These are phyloP conservation scores for Fagopyrum tataricum DNA, from an alignment of 148 eudicot genomes.

Conservation along the genomic window DNA sequence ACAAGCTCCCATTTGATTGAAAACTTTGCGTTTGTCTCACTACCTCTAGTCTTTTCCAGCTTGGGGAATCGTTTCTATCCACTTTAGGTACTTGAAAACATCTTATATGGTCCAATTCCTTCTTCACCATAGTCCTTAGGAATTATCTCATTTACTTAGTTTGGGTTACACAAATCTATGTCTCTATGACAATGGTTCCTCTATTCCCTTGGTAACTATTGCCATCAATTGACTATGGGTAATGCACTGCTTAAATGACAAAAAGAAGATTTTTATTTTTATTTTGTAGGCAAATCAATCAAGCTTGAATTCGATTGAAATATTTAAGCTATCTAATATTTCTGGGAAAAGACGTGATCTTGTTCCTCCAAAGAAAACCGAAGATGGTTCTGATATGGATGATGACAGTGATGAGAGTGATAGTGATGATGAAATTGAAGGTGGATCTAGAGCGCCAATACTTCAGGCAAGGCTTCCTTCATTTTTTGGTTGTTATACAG, in stretches of 20 bases:
- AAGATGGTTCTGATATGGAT: constrained; percentile 64
- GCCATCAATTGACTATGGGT: neutral
- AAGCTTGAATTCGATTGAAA: constrained; percentile 60
- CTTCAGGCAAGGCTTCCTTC: constrained; percentile 52
- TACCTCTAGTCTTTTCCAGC: neutral
- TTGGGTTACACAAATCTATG: neutral
- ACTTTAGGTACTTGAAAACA: neutral
- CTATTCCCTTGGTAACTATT: neutral
- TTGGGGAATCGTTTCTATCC: neutral
- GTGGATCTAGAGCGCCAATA: constrained; percentile 44
- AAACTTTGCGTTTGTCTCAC: neutral
- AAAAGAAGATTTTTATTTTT: neutral
- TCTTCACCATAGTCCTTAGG: neutral
- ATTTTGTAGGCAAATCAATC: constrained; percentile 69
- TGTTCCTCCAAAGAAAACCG: constrained; percentile 40
- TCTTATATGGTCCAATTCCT: neutral
- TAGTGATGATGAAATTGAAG: constrained; percentile 46
- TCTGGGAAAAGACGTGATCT: constrained; percentile 74
- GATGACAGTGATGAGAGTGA: constrained; percentile 68
- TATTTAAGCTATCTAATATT: constrained; percentile 71
- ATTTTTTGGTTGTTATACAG: neutral
- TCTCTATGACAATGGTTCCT: neutral
- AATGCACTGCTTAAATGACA: neutral
- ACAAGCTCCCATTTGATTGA: neutral
- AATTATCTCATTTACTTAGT: neutral